phyloP scores from a whole-genome alignment of 768 basidiomycete species.

The Amanita molliuscula region DNA sequence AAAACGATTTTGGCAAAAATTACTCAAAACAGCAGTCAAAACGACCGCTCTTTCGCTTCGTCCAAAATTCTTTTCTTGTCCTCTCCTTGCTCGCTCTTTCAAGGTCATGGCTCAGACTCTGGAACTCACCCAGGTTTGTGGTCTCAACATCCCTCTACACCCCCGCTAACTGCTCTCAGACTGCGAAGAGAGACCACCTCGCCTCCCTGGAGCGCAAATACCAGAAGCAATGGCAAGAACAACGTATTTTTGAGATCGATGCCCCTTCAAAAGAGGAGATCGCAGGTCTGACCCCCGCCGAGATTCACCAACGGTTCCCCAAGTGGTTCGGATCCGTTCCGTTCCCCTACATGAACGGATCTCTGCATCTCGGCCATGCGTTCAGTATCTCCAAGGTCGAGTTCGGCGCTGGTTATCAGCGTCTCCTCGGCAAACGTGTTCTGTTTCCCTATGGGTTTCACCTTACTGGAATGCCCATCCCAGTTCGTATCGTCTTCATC shows the following conservation, averaged over 20 bases:
- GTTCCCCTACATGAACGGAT: slow-evolving; percentile 98
- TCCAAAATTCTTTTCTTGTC: slow-evolving; percentile 9
- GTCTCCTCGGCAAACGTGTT: slow-evolving; percentile 89
- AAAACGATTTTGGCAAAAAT: slow-evolving; percentile 1
- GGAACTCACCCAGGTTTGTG: slow-evolving; percentile 48
- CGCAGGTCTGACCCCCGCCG: slow-evolving; percentile 46
- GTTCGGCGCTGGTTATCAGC: slow-evolving; percentile 89
- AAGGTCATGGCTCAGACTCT: slow-evolving; percentile 48
- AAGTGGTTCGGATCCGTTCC: slow-evolving; percentile 99
- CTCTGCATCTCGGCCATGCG: slow-evolving; percentile 92
- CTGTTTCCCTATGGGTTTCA: slow-evolving; percentile 98
- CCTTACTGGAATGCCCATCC: slow-evolving; percentile 98
- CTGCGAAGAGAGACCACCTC: slow-evolving; percentile 86
- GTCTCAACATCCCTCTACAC: neutral
- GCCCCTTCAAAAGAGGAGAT: slow-evolving; percentile 66
- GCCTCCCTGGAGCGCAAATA: slow-evolving; percentile 76
- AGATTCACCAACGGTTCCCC: slow-evolving; percentile 70
- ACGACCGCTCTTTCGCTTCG: slow-evolving; percentile 5
- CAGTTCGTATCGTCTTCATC: slow-evolving; percentile 43
- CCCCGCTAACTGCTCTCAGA: slow-evolving; percentile 37
- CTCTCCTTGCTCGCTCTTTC: slow-evolving; percentile 1
- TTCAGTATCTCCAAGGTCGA: slow-evolving; percentile 99
- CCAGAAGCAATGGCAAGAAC: slow-evolving; percentile 70
- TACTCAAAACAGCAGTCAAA: slow-evolving; percentile 5
- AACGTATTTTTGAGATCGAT: slow-evolving; percentile 75